Evolutionary conservation across 2,329 filamentous ascomycete species (phyloP).

Genomic region (Neopestalotiopsis sp.): DNA sequence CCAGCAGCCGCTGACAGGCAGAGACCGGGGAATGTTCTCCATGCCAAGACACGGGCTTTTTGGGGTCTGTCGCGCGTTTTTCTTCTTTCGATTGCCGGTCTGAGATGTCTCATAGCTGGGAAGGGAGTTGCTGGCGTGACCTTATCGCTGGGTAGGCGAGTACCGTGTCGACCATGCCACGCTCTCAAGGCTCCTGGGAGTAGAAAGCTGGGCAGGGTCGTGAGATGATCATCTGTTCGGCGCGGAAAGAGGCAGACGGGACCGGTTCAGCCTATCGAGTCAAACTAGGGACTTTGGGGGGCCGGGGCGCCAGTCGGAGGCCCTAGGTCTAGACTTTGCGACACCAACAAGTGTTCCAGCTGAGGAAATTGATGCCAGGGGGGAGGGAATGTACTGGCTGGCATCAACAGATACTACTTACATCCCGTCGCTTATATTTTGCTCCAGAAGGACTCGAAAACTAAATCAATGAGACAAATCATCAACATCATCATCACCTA

Average conservation of each 20-base stretch:
- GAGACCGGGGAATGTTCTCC: neutral
- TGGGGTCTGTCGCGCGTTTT: neutral
- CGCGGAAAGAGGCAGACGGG: slow-evolving; percentile 1
- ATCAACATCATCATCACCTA: neutral
- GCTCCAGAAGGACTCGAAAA: neutral
- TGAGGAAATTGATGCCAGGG: too few species aligned
- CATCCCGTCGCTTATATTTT: neutral
- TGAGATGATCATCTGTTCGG: slow-evolving; percentile 1
- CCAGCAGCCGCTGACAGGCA: neutral
- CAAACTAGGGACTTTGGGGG: neutral
- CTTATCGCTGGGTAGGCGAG: neutral
- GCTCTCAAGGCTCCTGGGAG: too few species aligned
- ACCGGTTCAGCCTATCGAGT: neutral
- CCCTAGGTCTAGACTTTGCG: neutral
- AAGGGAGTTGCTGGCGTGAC: neutral
- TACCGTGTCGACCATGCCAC: neutral
- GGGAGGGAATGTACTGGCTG: neutral
- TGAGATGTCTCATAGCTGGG: neutral
- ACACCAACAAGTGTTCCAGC: neutral
- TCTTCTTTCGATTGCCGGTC: neutral
- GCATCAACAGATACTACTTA: neutral
- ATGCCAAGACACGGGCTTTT: neutral
- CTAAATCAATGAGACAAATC: neutral
- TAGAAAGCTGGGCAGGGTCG: neutral
- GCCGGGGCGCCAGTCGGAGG: neutral